These are phyloP conservation scores for Solanum sejunctum DNA, from an alignment of 257 asterid genomes.

Conservation along the genomic window DNA sequence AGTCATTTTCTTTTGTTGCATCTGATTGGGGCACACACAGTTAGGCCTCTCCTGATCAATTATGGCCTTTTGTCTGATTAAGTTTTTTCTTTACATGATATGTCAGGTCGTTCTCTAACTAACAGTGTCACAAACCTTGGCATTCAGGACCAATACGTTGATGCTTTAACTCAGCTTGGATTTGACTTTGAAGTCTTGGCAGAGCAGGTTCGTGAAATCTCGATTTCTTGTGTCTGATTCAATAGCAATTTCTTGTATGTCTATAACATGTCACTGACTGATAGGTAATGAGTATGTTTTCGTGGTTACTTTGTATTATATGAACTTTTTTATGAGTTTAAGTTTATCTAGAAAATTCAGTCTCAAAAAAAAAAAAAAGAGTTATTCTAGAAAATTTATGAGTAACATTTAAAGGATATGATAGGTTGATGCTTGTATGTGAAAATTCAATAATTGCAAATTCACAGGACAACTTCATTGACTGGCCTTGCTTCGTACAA, in stretches of 20 bases:
- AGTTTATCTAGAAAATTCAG: background rate
- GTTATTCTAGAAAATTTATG: background rate
- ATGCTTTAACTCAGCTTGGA: constrained; percentile 37
- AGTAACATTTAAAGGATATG: background rate
- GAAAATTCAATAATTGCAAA: background rate
- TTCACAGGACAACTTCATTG: background rate
- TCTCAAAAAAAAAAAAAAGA: too few species aligned
- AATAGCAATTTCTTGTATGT: background rate
- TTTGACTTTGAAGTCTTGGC: constrained; percentile 44
- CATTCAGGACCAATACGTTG: constrained; percentile 34
- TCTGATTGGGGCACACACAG: background rate
- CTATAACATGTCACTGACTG: background rate
- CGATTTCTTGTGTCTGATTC: background rate
- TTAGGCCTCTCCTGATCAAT: background rate
- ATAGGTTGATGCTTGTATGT: background rate
- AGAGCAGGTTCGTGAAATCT: constrained; percentile 28
- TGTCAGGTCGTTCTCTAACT: constrained; percentile 37
- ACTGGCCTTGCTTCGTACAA: background rate
- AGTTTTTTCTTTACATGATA: background rate
- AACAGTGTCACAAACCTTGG: constrained; percentile 47
- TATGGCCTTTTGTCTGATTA: background rate
- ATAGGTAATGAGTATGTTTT: background rate
- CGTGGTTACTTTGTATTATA: background rate
- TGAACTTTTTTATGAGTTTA: background rate
- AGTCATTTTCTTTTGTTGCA: background rate